phyloP scores from a whole-genome alignment of 371 early-diverging fungal genomes.

The Circinella umbellata region DNA sequence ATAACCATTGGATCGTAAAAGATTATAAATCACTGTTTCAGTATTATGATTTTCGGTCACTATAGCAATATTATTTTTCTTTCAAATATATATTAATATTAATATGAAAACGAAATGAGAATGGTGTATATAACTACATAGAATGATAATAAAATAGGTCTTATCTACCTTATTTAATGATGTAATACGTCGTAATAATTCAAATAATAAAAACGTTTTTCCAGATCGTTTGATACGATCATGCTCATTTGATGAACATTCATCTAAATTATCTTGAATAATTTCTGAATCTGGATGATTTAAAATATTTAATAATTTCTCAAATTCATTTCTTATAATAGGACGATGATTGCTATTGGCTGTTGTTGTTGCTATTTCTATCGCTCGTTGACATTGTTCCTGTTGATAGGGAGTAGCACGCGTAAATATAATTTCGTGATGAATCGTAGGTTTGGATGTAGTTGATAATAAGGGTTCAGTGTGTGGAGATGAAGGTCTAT shows the following conservation, averaged over 20 bases:
- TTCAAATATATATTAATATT: too few relatives aligned
- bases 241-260: not conserved
- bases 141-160: too few relatives aligned
- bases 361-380: too few relatives aligned
- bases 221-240: not conserved
- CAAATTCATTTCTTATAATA: not conserved
- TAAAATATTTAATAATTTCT: not conserved
- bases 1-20: slow-evolving; percentile 2
- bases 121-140: too few relatives aligned
- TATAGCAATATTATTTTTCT: not conserved
- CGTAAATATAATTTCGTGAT: too few relatives aligned
- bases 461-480: too few relatives aligned
- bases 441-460: too few relatives aligned
- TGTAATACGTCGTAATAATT: not conserved
- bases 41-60: not conserved
- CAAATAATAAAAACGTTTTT: not conserved
- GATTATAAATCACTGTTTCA: not conserved
- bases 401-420: too few relatives aligned
- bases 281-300: slow-evolving; percentile 3
- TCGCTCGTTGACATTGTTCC: too few relatives aligned
- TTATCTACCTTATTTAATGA: not conserved
- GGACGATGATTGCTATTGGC: too few relatives aligned
- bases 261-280: not conserved
- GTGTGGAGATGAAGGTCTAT: too few relatives aligned
- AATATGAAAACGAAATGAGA: too few relatives aligned